Evolutionary conservation across 441 rosid species (phyloP), one percentile per base, ranked within the genome.

Genomic region (Euphorbia celastroides): DNA sequence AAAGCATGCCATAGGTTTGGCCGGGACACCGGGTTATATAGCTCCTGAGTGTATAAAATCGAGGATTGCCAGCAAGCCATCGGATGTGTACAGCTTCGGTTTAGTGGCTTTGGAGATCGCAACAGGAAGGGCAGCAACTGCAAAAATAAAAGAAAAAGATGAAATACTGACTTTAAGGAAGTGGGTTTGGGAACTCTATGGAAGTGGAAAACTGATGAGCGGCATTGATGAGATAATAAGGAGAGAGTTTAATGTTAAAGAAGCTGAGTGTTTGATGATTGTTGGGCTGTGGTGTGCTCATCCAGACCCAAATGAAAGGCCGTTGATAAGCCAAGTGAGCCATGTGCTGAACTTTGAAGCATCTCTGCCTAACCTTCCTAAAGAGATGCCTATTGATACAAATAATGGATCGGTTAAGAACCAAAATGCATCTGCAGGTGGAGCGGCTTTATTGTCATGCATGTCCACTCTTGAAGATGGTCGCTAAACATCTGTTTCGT

Each of bases 321-420:
- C 82, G 0, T 67, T 83, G 2, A 56, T 84, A 5, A 77, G 77
- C 38, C 88, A 79, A 64, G 90, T 75, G 16, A 83, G 86, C 32
- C 84, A 83, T n/a, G 88, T 82, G n/a, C 41, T 88, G 22, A 79
- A 80, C n/a, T 80, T 75, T 17, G 85, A 88, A 57, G 77, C 78
- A 0, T 67, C 74, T 0, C 1, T 80, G 17, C 91, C 88, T 20
- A 41, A 61, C 52, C 83, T 84, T 4, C 74, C 73, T 7, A 13
- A 27, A 0, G 46, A 60, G 34, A 70, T 77, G 74, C 80, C 74
- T 32, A 69, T 69, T 60, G 31, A 26, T 25, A 31, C 17, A 51
- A 7, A 7, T 13, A 20, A 51, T 20, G 56, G 23, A 13, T 8
- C 11, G 1, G 56, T 51, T 20, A 12, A 6, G 22, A 51, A 51